Evolutionary conservation across 129 eudicot species (phyloP).

Genomic region (Deinandra increscens): DNA sequence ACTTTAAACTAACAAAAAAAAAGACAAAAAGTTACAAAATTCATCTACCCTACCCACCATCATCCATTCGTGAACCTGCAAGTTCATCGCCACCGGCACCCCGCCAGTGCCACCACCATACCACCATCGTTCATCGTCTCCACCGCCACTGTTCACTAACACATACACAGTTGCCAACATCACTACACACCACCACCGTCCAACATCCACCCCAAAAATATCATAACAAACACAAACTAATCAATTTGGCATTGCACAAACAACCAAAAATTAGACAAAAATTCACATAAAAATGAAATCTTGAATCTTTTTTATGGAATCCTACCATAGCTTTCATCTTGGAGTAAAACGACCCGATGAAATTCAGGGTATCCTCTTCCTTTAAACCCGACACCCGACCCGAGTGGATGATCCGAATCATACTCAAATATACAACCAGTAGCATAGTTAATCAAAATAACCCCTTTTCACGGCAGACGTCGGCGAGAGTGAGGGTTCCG

Average conservation of each 20-base stretch:
- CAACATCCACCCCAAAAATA: too few species aligned
- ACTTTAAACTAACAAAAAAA: too few species aligned
- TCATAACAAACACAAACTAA: too few species aligned
- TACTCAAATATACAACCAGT: conserved; percentile 74
- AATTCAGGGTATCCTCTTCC: conserved; percentile 40
- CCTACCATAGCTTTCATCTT: conserved; percentile 89
- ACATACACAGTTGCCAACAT: too few species aligned
- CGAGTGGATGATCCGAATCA: conserved; percentile 46
- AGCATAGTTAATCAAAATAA: conserved; percentile 58
- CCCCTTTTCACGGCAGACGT: conserved; percentile 60
- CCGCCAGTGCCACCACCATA: too few species aligned
- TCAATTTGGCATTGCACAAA: not conserved
- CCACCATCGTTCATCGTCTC: too few species aligned
- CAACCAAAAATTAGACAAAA: not conserved
- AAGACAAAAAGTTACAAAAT: too few species aligned
- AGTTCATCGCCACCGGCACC: too few species aligned
- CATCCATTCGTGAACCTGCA: too few species aligned
- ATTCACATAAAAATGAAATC: not conserved
- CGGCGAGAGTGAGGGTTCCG: conserved; percentile 67
- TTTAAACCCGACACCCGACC: conserved; percentile 71
- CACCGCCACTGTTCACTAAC: too few species aligned
- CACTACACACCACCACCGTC: too few species aligned
- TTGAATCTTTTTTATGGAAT: not conserved
- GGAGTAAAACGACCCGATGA: conserved; percentile 68
- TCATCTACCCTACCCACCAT: too few species aligned